Base-by-base conservation (phyloP, 305 asterid genomes). In the Fraxinus dipetala region DNA sequence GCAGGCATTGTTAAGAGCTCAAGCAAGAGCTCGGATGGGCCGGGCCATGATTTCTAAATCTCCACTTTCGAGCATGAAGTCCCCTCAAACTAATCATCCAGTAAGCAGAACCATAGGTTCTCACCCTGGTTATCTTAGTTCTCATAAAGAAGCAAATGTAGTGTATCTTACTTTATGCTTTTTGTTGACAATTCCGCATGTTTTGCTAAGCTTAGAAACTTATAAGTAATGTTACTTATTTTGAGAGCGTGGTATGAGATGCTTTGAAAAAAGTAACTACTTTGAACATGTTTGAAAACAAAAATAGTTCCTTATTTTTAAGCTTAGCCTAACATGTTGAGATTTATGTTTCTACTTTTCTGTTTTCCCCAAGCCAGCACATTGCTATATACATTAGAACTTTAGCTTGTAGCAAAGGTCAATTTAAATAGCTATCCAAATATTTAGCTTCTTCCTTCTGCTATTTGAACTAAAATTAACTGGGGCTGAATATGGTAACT, bases 1-100 rank as follows among this genome's bases (percentile, higher is more conserved):
- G 80, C 95, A 91, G 83, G 97, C 93, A 3, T 87, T 92, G 13
- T 83, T 83, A 10, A 88, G 95, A 45, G 92, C 91, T 2, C 98
- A 92, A 84, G 92, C 90, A 0, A 84, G 94, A 36, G 97, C 93
- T 54, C 92, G 91, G 26, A 84, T 88, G 0, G 89, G 87, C 3
- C 90, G 94, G 0, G 83, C 81, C 7, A 81, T 76, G 9, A 34
- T 69, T 76, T 86, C 86, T 13, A 95, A 90, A 4, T 91, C 97
- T 6, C 96, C 94, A 11, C 88, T 84, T 34, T 86, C 92, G 18
- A 86, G 88, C 87, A 78, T 81, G 8, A 95, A 94, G 48, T 83
- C 92, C 0, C 88, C 91, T 72, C 92, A 88, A 83, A 83, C 84
- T 79, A 87, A 79, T 82, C 84, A 85, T 80, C 81, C 48, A 61